These are phyloP conservation scores for Cyberlindnera bimundalis DNA, from an alignment of 805 yeast genomes.

Conservation along the genomic window DNA sequence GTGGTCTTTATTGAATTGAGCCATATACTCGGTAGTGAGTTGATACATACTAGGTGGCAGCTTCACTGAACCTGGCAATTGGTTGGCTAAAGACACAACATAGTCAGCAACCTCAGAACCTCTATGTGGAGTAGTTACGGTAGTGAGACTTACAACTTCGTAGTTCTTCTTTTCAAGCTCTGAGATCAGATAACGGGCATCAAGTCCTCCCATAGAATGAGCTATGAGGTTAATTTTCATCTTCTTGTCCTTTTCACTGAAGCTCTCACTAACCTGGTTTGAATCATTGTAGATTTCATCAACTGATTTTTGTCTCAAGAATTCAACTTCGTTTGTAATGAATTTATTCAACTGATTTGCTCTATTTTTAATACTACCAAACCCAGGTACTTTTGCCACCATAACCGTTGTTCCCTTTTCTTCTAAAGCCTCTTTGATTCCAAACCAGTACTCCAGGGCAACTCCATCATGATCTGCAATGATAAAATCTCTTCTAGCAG, in stretches of 20 bases:
- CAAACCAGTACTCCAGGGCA: slow-evolving; percentile 75
- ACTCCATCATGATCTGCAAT: slow-evolving; percentile 32
- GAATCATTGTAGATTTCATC: slow-evolving; percentile 26
- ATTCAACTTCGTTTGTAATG: slow-evolving; percentile 34
- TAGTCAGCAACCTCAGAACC: slow-evolving; percentile 84
- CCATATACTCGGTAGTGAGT: slow-evolving; percentile 54
- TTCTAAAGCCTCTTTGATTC: slow-evolving; percentile 61
- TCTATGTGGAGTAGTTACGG: slow-evolving; percentile 84
- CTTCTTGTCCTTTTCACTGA: slow-evolving; percentile 27
- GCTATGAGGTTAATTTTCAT: slow-evolving; percentile 71
- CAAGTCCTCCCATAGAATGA: slow-evolving; percentile 95
- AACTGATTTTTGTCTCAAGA: slow-evolving; percentile 21
- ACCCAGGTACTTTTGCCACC: slow-evolving; percentile 78
- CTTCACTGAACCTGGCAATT: slow-evolving; percentile 16
- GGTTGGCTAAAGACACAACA: slow-evolving; percentile 37
- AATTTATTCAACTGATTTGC: slow-evolving; percentile 54
- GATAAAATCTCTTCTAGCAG: slow-evolving; percentile 18
- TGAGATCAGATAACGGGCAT: slow-evolving; percentile 72
- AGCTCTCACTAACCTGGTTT: slow-evolving; percentile 4
- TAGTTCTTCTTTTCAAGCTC: slow-evolving; percentile 43
- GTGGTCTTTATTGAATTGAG: slow-evolving; percentile 49
- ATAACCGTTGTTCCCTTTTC: slow-evolving; percentile 63
- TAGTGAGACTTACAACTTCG: slow-evolving; percentile 71
- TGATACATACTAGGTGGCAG: slow-evolving; percentile 53
- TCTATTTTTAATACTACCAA: slow-evolving; percentile 68